Evolutionary conservation across 106 monocot species (phyloP).

Genomic region (Acorus gramineus): DNA sequence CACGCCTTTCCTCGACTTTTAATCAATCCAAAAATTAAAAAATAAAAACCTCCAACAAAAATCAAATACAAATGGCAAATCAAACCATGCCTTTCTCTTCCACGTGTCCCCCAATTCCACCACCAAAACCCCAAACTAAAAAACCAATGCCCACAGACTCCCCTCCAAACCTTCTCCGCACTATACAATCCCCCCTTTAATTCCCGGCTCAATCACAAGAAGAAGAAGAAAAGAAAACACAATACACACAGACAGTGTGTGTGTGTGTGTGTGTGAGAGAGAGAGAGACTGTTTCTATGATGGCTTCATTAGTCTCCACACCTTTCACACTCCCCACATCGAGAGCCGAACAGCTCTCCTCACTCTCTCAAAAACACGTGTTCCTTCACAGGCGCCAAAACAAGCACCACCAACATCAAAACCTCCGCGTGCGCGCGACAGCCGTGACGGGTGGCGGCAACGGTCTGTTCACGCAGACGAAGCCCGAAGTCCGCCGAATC

Average conservation of each 20-base stretch:
- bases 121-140: background rate
- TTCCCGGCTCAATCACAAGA: no score
- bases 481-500: constrained; percentile 64
- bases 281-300: background rate
- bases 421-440: no score
- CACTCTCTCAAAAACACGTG: constrained; percentile 22
- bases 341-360: constrained; percentile 17
- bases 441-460: constrained; percentile 17
- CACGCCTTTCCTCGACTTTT: background rate
- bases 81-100: background rate
- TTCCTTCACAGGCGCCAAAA: constrained; percentile 22
- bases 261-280: background rate
- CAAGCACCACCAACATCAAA: background rate
- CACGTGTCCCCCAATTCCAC: background rate
- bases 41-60: no score
- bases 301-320: constrained; percentile 60
- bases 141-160: constrained; percentile 4
- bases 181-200: no score
- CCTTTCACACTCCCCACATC: constrained; percentile 27
- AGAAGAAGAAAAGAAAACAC: no score
- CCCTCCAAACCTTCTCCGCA: background rate
- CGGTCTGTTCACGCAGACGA: constrained; percentile 76
- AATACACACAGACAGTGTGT: no score
- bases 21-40: no score
- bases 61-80: no score